Evolutionary conservation across 2,329 filamentous ascomycete genomes (phyloP), one percentile per base, ranked within the genome.

Genomic region (Cytospora piceae): DNA sequence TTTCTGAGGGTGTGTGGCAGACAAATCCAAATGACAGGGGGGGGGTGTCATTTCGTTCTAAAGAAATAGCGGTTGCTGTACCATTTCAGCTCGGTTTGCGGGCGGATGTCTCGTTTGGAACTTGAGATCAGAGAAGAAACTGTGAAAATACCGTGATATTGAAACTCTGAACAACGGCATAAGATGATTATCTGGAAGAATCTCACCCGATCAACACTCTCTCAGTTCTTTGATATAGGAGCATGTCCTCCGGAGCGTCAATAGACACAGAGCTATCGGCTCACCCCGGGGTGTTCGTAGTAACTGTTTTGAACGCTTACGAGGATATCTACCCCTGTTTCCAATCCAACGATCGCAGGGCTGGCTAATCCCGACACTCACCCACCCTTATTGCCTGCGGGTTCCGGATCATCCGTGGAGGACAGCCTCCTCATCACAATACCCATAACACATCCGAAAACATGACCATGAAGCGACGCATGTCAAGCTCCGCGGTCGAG

Each of bases 391-490:
- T 7, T 8, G 11, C 3, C 11, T 12, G n/a, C n/a, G 11, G 46
- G 9, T 0, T 22, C 20, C 58, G 63, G 58, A 65, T 55, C 52
- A 62, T 65, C 58, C 58, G 39, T 51, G 63, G 63, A 58, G 37
- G 34, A 37, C 34, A 37, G 14, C 3, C 20, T 22, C 52, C 12
- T 22, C 27, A 8, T 17, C n/a, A 32, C 34, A 34, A 14, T 4
- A 49, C 17, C 15, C 1, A 31, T 22, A 8, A 4, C 24, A 57
- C 27, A 29, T 14, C 7, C 29, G 24, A 39, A 54, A 8, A 11
- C 20, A 24, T 34, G 37, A 37, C 34, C 27, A 65, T 65, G 62
- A 65, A 65, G 63, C 58, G 63, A 49, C 62, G 66, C 29, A 34
- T 34, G 14, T 55, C 61, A n/a, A 12, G 11, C 20, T 31, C 58